Evolutionary conservation across 2,329 filamentous ascomycete genomes (phyloP).

Genomic region (Teratosphaeria gauchensis): DNA sequence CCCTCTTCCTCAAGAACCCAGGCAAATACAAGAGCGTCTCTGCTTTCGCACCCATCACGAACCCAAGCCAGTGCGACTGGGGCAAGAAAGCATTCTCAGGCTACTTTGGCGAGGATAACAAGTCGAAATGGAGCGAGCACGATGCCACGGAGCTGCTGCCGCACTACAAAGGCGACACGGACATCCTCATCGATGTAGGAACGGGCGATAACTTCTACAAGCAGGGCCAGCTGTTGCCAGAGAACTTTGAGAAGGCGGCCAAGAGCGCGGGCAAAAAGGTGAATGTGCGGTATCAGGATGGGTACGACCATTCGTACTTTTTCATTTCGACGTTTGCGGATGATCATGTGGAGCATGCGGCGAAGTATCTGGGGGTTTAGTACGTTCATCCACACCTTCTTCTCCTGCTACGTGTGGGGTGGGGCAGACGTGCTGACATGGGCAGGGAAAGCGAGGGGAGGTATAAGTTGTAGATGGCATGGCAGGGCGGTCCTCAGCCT

Average conservation of each 20-base stretch:
- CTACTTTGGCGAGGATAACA: conserved; percentile 69
- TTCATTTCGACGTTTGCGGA: conserved; percentile 87
- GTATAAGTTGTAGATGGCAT: conserved; percentile 2
- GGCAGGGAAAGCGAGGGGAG: conserved; percentile 5
- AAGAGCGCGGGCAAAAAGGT: conserved; percentile 66
- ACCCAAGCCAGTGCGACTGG: conserved; percentile 81
- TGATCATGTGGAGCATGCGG: conserved; percentile 85
- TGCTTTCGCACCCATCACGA: conserved; percentile 82
- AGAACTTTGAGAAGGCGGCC: conserved; percentile 78
- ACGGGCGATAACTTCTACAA: conserved; percentile 97
- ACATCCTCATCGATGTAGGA: conserved; percentile 82
- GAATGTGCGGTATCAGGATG: conserved; percentile 73
- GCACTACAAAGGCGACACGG: conserved; percentile 61
- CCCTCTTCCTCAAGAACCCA: conserved; percentile 83
- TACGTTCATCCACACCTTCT: conserved; percentile 2
- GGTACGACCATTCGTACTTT: conserved; percentile 95
- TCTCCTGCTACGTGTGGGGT: background rate
- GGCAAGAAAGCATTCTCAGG: conserved; percentile 90
- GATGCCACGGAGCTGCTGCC: conserved; percentile 86
- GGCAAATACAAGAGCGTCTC: conserved; percentile 81
- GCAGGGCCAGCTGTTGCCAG: conserved; percentile 80
- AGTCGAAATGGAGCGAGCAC: conserved; percentile 73
- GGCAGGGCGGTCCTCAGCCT: too few species aligned
- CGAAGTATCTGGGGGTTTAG: conserved; percentile 57
- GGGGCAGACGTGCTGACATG: conserved; percentile 4